These are phyloP conservation scores for Flaveria ramosissima DNA, from an alignment of 129 eudicot genomes.

Conservation along the genomic window DNA sequence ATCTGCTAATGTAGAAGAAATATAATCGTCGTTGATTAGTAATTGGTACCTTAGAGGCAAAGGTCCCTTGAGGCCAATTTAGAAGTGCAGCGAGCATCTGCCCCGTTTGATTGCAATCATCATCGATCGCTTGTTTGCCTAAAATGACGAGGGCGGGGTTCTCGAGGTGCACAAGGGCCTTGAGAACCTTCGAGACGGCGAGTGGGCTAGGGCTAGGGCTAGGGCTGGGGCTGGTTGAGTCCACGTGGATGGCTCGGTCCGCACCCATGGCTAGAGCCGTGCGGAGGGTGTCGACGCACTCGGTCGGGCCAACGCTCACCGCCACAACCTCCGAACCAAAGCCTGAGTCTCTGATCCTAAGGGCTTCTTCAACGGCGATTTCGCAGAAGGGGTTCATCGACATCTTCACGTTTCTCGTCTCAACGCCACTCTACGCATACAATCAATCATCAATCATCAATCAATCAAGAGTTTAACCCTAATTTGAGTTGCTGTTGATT, in stretches of 20 bases:
- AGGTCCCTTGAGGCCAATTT: conserved; percentile 97
- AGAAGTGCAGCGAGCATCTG: conserved; percentile 96
- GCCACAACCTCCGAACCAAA: conserved; percentile 86
- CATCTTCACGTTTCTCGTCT: conserved; percentile 91
- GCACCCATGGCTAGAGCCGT: conserved; percentile 98
- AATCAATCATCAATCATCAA: background rate
- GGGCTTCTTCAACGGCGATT: conserved; percentile 87
- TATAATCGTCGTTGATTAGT: too few relatives aligned
- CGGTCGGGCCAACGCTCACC: conserved; percentile 74
- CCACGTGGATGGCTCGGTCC: conserved; percentile 93
- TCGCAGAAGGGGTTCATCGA: conserved; percentile 99
- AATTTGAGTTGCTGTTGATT: background rate
- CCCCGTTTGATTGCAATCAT: conserved; percentile 97
- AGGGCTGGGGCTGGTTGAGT: conserved; percentile 26
- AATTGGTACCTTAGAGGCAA: conserved; percentile 81
- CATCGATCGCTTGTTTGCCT: conserved; percentile 97
- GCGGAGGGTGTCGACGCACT: conserved; percentile 79
- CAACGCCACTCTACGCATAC: conserved; percentile 65
- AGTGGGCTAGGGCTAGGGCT: conserved; percentile 46
- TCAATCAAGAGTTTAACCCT: too few relatives aligned
- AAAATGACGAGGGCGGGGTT: conserved; percentile 71
- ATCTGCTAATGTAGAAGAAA: too few relatives aligned
- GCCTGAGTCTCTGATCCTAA: conserved; percentile 66
- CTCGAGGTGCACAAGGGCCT: conserved; percentile 74
- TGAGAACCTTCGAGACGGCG: conserved; percentile 75